phyloP scores from a whole-genome alignment of 352 stramenopile genomes.

The Phytophthora meadii region DNA sequence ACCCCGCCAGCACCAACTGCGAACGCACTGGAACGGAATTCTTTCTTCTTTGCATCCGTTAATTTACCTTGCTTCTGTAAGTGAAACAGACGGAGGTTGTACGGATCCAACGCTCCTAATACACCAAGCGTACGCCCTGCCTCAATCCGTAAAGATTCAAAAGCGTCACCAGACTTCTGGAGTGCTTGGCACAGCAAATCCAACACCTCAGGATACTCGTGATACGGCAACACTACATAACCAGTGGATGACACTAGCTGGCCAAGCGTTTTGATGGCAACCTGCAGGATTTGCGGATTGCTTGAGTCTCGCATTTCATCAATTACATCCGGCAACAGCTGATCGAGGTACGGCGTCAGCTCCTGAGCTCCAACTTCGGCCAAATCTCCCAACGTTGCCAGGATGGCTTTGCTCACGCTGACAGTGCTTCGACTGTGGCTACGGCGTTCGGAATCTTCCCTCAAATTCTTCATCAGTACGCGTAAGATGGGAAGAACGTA shows the following conservation, averaged over 20 bases:
- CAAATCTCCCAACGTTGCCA: constrained; percentile 84
- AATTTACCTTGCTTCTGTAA: constrained; percentile 83
- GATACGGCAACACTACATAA: constrained; percentile 84
- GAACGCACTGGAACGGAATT: constrained; percentile 62
- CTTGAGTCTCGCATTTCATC: constrained; percentile 87
- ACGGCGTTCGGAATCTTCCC: constrained; percentile 76
- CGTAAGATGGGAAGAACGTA: constrained; percentile 89
- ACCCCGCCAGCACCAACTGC: constrained; percentile 42
- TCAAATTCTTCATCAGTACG: constrained; percentile 89
- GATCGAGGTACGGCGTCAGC: constrained; percentile 82
- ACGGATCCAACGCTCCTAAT: constrained; percentile 84
- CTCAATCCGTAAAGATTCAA: constrained; percentile 81
- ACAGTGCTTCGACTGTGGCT: constrained; percentile 79
- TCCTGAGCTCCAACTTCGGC: constrained; percentile 81
- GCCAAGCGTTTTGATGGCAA: constrained; percentile 86
- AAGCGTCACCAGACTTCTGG: constrained; percentile 83
- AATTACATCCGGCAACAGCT: constrained; percentile 88
- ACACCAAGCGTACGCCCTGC: constrained; percentile 82
- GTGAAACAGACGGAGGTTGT: constrained; percentile 86
- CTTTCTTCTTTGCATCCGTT: constrained; percentile 71
- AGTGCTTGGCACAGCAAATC: constrained; percentile 80
- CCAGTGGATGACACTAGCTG: constrained; percentile 85
- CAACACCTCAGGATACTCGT: constrained; percentile 86
- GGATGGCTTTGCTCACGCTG: constrained; percentile 85
- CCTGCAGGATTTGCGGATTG: constrained; percentile 86